Percentiles rank a stretch among this genome's conserved stretches.
Evolutionary conservation across 2,329 filamentous ascomycete species (phyloP).

Genomic region (Talaromyces sp.): DNA sequence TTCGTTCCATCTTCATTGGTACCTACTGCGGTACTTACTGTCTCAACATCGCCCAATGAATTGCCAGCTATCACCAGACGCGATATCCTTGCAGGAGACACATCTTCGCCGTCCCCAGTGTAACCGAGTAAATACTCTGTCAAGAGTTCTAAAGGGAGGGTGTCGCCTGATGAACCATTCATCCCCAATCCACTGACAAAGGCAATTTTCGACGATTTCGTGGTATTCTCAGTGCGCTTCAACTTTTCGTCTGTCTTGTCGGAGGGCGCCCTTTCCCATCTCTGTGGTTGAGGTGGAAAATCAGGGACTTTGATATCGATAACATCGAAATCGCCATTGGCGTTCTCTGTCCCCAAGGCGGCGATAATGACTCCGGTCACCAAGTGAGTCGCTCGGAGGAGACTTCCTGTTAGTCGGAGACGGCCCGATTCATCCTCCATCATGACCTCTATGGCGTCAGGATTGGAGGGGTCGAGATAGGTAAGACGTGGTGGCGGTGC

Average conservation of each 20-base stretch:
- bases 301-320: slow-evolving; percentile 87
- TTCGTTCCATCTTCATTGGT: slow-evolving; percentile 23
- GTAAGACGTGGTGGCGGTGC: slow-evolving; percentile 72
- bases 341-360: slow-evolving; percentile 91
- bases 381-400: slow-evolving; percentile 63
- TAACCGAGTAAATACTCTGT: slow-evolving; percentile 87
- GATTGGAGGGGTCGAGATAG: slow-evolving; percentile 56
- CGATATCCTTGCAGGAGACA: slow-evolving; percentile 55
- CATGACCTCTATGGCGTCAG: slow-evolving; percentile 60
- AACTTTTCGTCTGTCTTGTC: slow-evolving; percentile 22
- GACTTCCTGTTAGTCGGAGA: slow-evolving; percentile 67
- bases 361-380: slow-evolving; percentile 92
- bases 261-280: slow-evolving; percentile 63
- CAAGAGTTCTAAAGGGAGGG: slow-evolving; percentile 69
- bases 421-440: slow-evolving; percentile 94
- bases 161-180: slow-evolving; percentile 68
- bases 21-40: slow-evolving; percentile 26
- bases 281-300: slow-evolving; percentile 70
- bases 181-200: slow-evolving; percentile 86
- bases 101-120: slow-evolving; percentile 54
- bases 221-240: slow-evolving; percentile 35
- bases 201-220: slow-evolving; percentile 64
- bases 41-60: slow-evolving; percentile 56
- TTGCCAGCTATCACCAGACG: slow-evolving; percentile 89
- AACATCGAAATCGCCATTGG: slow-evolving; percentile 86